Conservation (phyloP, 2,329 filamentous ascomycete species). For the Amauroascus niger region DNA sequence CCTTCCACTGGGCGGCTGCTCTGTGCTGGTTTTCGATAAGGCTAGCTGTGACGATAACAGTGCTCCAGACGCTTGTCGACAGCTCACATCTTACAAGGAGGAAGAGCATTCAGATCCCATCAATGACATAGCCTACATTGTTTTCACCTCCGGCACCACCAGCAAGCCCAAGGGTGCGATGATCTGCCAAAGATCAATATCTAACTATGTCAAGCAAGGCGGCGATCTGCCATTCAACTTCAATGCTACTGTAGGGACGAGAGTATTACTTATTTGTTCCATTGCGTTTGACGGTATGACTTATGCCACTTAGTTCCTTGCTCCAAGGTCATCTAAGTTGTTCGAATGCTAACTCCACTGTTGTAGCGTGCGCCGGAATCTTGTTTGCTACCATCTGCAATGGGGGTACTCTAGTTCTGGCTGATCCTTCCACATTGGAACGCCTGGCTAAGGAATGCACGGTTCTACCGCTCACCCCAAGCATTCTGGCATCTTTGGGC, state of each 20-base stretch:
- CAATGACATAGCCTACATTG: constrained; percentile 44
- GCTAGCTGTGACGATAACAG: too few species aligned
- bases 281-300: constrained; percentile 7
- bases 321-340: background rate
- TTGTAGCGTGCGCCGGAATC: background rate
- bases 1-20: background rate
- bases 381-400: background rate
- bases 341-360: background rate
- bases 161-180: constrained; percentile 44
- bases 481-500: background rate
- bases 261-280: constrained; percentile 2
- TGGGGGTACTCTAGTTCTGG: background rate
- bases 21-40: too few species aligned
- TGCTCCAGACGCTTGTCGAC: too few species aligned
- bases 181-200: constrained; percentile 21
- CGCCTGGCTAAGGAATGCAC: background rate
- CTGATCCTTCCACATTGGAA: background rate
- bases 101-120: background rate
- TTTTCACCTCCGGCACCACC: constrained; percentile 43
- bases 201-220: constrained; percentile 6
- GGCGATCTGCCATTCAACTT: constrained; percentile 1
- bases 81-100: background rate
- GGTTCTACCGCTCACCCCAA: background rate
- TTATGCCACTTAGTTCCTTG: background rate
- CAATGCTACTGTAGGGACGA: background rate